Base-by-base conservation (phyloP, 345 rosid species). In the Erysimum cheiranthoides region DNA sequence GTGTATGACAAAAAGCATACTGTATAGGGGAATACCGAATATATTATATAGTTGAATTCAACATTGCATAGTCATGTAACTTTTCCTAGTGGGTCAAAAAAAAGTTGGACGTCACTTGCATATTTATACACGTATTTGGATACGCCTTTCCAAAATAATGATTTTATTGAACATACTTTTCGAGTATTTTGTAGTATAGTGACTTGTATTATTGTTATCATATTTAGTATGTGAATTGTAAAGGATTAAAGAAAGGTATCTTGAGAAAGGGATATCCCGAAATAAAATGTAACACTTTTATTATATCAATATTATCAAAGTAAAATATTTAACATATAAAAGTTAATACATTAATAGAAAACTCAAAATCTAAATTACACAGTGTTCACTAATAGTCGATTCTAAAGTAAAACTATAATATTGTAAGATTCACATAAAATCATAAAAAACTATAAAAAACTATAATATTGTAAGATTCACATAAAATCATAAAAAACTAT, bases 81-180 rank as follows among this genome's bases (percentile, higher is more conserved):
- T 76, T 76, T 76, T 62, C 25, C 7, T 62, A 61, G 75, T 76
- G 80, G 75, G 40, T 76, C 65, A 25, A 43, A 61, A 53, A 25
- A 58, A 28, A 14, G 57, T 75, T 58, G 42, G 34, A 58, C 61
- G 78, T 74, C 61, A 28, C 11, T 59, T 67, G 67, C 43, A 46
- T 16, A 42, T 49, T 46, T 42, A 38, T 68, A 49, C 47, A 61
- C 74, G 63, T 76, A 60, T 68, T 17, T 66, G 53, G 52, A 58
- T 67, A 67, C 52, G 67, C 61, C 73, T 67, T 67, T 59, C 14
- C 35, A 35, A 49, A 51, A 11, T 21, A n/a, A 40, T 30, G 59
- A 66, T 45, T 45, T 49, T 46, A 50, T 50, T 61, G n/a, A 11
- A 28, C 38, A 14, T 64, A 25, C 28, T 14, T 54, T 40, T 16